Base-by-base conservation (phyloP, 2,329 filamentous ascomycete species). In the Venturia aucupariae region DNA sequence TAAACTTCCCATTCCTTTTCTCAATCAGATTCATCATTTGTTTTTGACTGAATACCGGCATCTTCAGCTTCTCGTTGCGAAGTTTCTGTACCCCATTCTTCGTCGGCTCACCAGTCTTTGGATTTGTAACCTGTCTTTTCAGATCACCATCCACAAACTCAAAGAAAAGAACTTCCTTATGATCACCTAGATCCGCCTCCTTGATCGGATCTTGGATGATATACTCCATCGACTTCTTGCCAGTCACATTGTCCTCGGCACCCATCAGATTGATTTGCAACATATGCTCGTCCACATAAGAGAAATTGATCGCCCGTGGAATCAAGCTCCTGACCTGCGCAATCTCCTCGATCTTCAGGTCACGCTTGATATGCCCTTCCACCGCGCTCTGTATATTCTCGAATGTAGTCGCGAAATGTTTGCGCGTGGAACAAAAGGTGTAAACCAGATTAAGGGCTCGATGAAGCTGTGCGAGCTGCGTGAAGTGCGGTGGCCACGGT, bases 81-180 rank as follows among this genome's bases (percentile, higher is more conserved):
- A 92, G 79, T 70, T 84, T 90, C 65, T 86, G 82, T 15, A 81
- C 85, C 0, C 35, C 38, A 30, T 88, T 82, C 64, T 86, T 88
- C 0, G 82, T 85, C 0, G 87, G 82, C 73, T 92, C 86, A 0
- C 89, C 90, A 0, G 88, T 90, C 73, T 89, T 90, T 63, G 85
- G 83, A 72, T 88, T 79, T 63, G 82, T 79, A 0, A 92, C 88
- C 72, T 95, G 87, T 48, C 89, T 82, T 77, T 92, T 97, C 68
- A 97, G 75, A 72, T 97, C 93, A 0, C 89, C 92, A 73, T 97
- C 94, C 22, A 96, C 77, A 69, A 95, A 97, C 73, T 97, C 94
- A 70, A 99, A 96, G 42, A 93, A 84, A 30, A 99, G 76, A 19
- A 96, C 88, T 69, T 96, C 86, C 62, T 82, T 82, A 13, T 44